These are phyloP conservation scores for Diaporthe sp. DNA, from an alignment of 2,329 filamentous ascomycete species.

Conservation along the genomic window DNA sequence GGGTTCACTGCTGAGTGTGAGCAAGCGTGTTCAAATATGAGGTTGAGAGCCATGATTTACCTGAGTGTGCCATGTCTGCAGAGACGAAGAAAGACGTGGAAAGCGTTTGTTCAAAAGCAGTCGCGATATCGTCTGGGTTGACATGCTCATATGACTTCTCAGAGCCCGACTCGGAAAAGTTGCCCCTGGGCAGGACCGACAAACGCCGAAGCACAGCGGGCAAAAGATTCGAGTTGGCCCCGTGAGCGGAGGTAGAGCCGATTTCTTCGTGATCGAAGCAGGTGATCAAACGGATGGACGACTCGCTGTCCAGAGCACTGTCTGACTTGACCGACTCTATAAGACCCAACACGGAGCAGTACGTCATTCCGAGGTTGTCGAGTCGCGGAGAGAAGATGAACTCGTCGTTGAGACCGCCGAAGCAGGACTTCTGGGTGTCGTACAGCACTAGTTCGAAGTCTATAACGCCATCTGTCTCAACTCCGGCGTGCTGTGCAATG, in stretches of 20 bases:
- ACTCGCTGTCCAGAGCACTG: conserved; percentile 79
- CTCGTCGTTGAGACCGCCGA: conserved; percentile 93
- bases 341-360: conserved; percentile 88
- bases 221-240: conserved; percentile 91
- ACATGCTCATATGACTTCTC: conserved; percentile 75
- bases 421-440: conserved; percentile 90
- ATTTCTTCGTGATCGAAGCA: conserved; percentile 99
- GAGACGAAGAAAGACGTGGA: conserved; percentile 93
- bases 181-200: conserved; percentile 79
- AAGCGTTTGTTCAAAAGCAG: conserved; percentile 93
- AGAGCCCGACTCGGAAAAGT: conserved; percentile 61
- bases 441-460: conserved; percentile 99
- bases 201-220: conserved; percentile 89
- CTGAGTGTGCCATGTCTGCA: conserved; percentile 93
- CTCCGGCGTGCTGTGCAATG: conserved; percentile 83
- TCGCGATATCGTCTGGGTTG: conserved; percentile 72
- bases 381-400: conserved; percentile 96
- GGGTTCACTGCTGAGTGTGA: conserved; percentile 77
- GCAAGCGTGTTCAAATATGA: not conserved
- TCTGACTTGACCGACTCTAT: conserved; percentile 80
- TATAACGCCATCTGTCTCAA: conserved; percentile 78
- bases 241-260: conserved; percentile 91
- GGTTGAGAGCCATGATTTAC: not conserved
- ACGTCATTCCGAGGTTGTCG: conserved; percentile 97
- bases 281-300: conserved; percentile 88